These are phyloP conservation scores for Astragalus membranaceus DNA, from an alignment of 306 rosid genomes.

Conservation along the genomic window DNA sequence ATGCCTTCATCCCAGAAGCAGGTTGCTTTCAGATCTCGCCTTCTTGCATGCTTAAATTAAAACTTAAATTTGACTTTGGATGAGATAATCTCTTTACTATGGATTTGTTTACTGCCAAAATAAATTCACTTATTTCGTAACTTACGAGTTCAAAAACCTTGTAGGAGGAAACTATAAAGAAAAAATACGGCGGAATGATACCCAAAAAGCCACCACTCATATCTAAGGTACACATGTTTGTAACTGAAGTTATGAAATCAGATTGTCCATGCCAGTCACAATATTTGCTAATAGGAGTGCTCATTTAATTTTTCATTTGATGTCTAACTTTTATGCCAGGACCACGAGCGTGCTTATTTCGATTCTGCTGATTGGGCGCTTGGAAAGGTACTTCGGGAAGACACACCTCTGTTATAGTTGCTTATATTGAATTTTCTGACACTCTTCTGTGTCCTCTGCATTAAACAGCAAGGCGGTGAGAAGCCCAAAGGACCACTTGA, in stretches of 20 bases:
- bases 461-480: slow-evolving; percentile 80
- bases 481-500: slow-evolving; percentile 99
- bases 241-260: background rate
- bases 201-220: slow-evolving; percentile 91
- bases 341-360: slow-evolving; percentile 95
- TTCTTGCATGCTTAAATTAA: slow-evolving; percentile 6
- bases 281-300: background rate
- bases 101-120: background rate
- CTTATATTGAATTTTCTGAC: slow-evolving; percentile 18
- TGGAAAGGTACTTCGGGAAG: slow-evolving; percentile 68
- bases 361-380: slow-evolving; percentile 99
- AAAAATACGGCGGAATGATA: slow-evolving; percentile 82
- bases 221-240: slow-evolving; percentile 51
- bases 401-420: background rate
- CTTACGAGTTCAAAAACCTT: slow-evolving; percentile 27
- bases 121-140: background rate
- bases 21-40: slow-evolving; percentile 34
- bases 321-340: slow-evolving; percentile 43
- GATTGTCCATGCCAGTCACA: background rate
- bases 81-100: slow-evolving; percentile 4
- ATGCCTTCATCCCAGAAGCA: slow-evolving; percentile 55
- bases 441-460: slow-evolving; percentile 10
- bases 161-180: slow-evolving; percentile 78
- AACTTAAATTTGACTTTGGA: background rate
- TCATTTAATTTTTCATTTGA: slow-evolving; percentile 12